Conservation (phyloP, 2,329 filamentous ascomycete species). For the Pseudogymnoascus sp. region DNA sequence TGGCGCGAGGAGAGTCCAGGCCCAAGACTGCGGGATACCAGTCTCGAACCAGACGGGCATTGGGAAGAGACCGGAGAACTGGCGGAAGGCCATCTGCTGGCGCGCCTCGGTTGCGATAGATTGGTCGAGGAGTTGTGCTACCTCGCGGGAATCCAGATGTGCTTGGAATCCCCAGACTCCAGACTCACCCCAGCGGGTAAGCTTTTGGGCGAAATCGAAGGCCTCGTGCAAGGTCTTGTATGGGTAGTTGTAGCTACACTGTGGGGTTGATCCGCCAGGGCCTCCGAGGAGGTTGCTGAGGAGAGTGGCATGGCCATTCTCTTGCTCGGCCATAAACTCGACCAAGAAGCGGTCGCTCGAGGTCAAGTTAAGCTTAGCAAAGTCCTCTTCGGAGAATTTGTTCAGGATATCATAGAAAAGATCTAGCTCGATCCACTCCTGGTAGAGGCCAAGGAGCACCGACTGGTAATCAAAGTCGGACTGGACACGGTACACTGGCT, state of each 20-base stretch:
- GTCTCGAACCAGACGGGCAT: slow-evolving; percentile 78
- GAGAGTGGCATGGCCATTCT: slow-evolving; percentile 69
- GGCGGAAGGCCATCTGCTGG: slow-evolving; percentile 78
- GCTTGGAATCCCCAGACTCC: slow-evolving; percentile 75
- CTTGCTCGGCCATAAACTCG: slow-evolving; percentile 69
- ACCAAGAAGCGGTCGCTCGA: slow-evolving; percentile 64
- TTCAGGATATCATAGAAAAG: slow-evolving; percentile 71
- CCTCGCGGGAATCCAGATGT: slow-evolving; percentile 69
- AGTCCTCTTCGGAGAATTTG: slow-evolving; percentile 61
- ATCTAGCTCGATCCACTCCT: slow-evolving; percentile 80
- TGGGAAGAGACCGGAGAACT: slow-evolving; percentile 71
- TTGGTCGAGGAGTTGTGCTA: slow-evolving; percentile 64
- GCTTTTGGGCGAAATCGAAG: slow-evolving; percentile 75
- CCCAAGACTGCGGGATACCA: slow-evolving; percentile 76
- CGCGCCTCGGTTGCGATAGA: slow-evolving; percentile 72
- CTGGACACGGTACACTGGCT: slow-evolving; percentile 67
- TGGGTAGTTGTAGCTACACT: slow-evolving; percentile 77
- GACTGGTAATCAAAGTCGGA: slow-evolving; percentile 82
- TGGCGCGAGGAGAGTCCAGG: slow-evolving; percentile 72
- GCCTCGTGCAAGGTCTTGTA: slow-evolving; percentile 67
- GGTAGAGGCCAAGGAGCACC: slow-evolving; percentile 62
- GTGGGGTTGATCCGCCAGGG: slow-evolving; percentile 50
- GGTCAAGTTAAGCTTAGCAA: slow-evolving; percentile 58
- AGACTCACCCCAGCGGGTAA: slow-evolving; percentile 74
- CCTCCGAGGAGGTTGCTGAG: slow-evolving; percentile 70